Base-by-base conservation (phyloP, 2,329 filamentous ascomycete genomes). In the Botrytis paeoniae region DNA sequence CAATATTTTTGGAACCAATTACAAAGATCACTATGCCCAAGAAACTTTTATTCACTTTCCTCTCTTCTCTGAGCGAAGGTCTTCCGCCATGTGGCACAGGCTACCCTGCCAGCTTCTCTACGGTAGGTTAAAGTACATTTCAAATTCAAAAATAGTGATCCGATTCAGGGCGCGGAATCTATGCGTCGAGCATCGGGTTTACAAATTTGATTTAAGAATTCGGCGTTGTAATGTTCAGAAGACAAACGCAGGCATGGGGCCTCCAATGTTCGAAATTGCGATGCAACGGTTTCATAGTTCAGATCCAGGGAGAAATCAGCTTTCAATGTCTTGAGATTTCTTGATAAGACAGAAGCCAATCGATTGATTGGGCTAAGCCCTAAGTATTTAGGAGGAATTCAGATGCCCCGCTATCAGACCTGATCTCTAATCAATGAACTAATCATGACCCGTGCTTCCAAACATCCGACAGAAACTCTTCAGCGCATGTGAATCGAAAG, bases 381-480 rank as follows among this genome's bases (percentile, higher is more conserved):
- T 7, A 14, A 41, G 35, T 20, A 32, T 37, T 68, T 29, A 69
- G 7, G 14, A 41, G 32, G 4, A 51, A 37, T 57, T 18, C 6
- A 14, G 16, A 39, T 4, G 8, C 2, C 18, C 51, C 39, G 25
- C 22, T 14, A 20, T n/a, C 22, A 32, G 20, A 22, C 9, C 12
- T 10, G 22, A 14, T 32, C 22, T 4, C 12, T 29, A 22, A 4
- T n/a, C 8, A 8, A 1, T 14, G 48, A 25, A 1, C 48, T n/a
- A 10, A 51, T 41, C 5, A 39, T 68, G 32, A 29, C 37, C 7
- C 3, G n/a, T 32, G 32, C 60, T 81, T 77, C 76, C 78, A 79
- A 6, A 72, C 64, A 70, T 73, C 63, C 3, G 70, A 73, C 2
- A 87, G 76, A 78, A 86, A 87, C 12, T 82, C 82, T 70, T 85